Percentiles rank a stretch among this genome's conserved stretches.
Evolutionary conservation across 2,329 filamentous ascomycete species (phyloP).

Genomic region (Myriosclerotinia curreyana): DNA sequence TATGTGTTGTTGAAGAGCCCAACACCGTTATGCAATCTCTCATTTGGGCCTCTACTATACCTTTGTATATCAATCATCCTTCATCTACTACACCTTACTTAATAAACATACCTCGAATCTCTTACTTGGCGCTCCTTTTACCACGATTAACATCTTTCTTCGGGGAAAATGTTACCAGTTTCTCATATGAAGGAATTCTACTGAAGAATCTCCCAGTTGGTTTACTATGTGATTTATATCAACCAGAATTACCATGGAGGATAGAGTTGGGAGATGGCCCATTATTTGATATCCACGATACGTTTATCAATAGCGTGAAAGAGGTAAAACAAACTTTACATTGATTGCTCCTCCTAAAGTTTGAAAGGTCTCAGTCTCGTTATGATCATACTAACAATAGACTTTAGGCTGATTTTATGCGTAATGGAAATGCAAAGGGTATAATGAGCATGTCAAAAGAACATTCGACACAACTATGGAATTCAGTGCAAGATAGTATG

Average conservation of each 20-base stretch:
- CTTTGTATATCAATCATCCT: slow-evolving; percentile 38
- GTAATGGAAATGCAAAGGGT: slow-evolving; percentile 67
- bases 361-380: slow-evolving; percentile 5
- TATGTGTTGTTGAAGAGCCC: too few species aligned
- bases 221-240: slow-evolving; percentile 65
- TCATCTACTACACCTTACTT: slow-evolving; percentile 38
- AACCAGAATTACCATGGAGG: slow-evolving; percentile 55
- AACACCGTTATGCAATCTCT: slow-evolving; percentile 34
- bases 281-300: slow-evolving; percentile 53
- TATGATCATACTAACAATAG: background rate
- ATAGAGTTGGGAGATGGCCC: slow-evolving; percentile 58
- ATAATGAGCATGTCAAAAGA: slow-evolving; percentile 70
- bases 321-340: slow-evolving; percentile 47
- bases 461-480: slow-evolving; percentile 65
- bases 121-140: slow-evolving; percentile 65
- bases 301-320: slow-evolving; percentile 68
- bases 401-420: slow-evolving; percentile 54
- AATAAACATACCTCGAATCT: slow-evolving; percentile 62
- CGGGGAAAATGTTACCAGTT: slow-evolving; percentile 45
- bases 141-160: slow-evolving; percentile 63
- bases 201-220: slow-evolving; percentile 70
- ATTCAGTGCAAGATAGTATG: slow-evolving; percentile 58
- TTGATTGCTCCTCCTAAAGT: background rate
- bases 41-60: slow-evolving; percentile 39
- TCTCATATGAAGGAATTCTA: slow-evolving; percentile 65